Evolutionary conservation across 2,329 filamentous ascomycete species (phyloP), one percentile per base, ranked within the genome.

Genomic region (Talaromyces sp.): DNA sequence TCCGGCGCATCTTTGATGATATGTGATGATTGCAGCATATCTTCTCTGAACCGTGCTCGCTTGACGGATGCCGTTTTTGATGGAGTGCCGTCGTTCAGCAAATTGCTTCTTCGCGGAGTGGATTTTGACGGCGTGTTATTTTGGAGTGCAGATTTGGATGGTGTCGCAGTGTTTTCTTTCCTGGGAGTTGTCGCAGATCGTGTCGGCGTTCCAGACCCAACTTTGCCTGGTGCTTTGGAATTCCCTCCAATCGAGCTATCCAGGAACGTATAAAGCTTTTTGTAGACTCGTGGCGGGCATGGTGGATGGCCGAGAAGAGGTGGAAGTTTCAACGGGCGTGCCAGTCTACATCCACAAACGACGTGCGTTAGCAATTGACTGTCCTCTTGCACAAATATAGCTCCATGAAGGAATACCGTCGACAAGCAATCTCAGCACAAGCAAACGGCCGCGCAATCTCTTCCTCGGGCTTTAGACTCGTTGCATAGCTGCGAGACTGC

Each of bases 391-490:
- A 35, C 14, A 48, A 14, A 3, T 27, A 5, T 6, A 29, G 2
- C 19, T 26, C 9, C 19, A 27, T 17, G 2, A 17, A 17, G 14
- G 2, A 21, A 52, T 76, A 90, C 89, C 90, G 85, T 67, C 93
- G 91, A 71, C 92, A 97, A 21, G 94, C 94, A 62, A 99, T 84
- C 74, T 96, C 88, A 14, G 90, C 89, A 72, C 92, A 96, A 3
- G 88, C 89, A 73, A 94, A 94, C 4, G 85, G 82, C 21, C 92
- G 84, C n/a, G 88, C 91, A 65, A 94, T 86, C 73, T 97, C 92
- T 73, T 96, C 92, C 59, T 95, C 91, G 3, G 87, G 83, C 71
- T 92, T 95, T 57, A 97, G 80, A 17, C 84, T 88, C 69, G 85
- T 87, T 55, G 90, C 91, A 68, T 86, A 87, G 69, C 87, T 85